These are phyloP conservation scores for Baudoinia panamericana DNA, from an alignment of 495 filamentous ascomycete species.

Conservation along the genomic window DNA sequence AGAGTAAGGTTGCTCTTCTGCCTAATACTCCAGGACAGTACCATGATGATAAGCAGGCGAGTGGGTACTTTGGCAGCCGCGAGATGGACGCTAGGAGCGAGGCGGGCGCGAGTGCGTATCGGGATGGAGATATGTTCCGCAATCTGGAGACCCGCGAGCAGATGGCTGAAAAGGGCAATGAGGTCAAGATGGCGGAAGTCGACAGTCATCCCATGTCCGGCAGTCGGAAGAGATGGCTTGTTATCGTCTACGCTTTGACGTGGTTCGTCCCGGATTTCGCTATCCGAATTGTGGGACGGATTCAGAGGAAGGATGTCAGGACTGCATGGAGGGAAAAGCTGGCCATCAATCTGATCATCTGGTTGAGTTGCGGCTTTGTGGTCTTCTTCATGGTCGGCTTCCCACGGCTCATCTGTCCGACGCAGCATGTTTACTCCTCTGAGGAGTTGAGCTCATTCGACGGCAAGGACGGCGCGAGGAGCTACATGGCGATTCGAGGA, in stretches of 20 bases:
- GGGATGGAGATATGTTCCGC: conserved; percentile 92
- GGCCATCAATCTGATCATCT: conserved; percentile 96
- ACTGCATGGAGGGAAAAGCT: conserved; percentile 93
- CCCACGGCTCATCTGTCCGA: conserved; percentile 80
- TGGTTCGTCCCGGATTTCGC: conserved; percentile 78
- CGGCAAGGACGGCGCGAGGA: conserved; percentile 50
- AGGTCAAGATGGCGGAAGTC: conserved; percentile 79
- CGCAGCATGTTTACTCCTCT: conserved; percentile 71
- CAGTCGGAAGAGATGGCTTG: conserved; percentile 85
- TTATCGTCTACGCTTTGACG: conserved; percentile 72
- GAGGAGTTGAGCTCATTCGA: conserved; percentile 60
- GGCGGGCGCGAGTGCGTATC: conserved; percentile 75
- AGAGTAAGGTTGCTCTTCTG: conserved; percentile 60
- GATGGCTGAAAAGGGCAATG: conserved; percentile 90
- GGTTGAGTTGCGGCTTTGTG: conserved; percentile 65
- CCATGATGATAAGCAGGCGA: conserved; percentile 58
- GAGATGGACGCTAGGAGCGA: conserved; percentile 82
- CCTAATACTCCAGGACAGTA: conserved; percentile 45
- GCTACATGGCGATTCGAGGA: conserved; percentile 74
- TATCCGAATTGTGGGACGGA: conserved; percentile 65
- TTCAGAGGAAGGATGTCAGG: conserved; percentile 87
- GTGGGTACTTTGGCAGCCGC: conserved; percentile 68
- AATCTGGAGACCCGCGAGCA: conserved; percentile 87
- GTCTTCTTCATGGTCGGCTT: conserved; percentile 81
- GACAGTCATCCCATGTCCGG: conserved; percentile 65